These are phyloP conservation scores for Acacia melanoxylon DNA, from an alignment of 306 rosid species.

Conservation along the genomic window DNA sequence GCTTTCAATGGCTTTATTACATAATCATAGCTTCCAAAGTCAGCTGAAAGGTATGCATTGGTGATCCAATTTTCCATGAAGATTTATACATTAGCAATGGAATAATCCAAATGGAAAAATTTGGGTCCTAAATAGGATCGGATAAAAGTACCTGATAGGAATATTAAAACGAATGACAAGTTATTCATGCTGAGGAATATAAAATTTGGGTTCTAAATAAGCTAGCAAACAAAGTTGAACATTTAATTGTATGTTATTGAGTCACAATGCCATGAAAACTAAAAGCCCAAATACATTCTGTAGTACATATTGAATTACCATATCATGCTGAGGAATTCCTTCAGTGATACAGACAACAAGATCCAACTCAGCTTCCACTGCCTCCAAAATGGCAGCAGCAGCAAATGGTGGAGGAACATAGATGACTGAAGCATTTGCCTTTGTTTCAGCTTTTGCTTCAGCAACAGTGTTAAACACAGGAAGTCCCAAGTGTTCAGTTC, in stretches of 20 bases:
- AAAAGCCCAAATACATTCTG: neutral
- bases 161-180: neutral
- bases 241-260: neutral
- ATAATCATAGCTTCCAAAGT: neutral
- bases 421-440: constrained; percentile 89
- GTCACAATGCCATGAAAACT: neutral
- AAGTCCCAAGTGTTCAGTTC: constrained; percentile 93
- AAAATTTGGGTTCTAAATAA: neutral
- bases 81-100: neutral
- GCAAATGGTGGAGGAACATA: constrained; percentile 99
- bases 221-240: neutral
- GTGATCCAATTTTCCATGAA: constrained; percentile 3
- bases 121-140: neutral
- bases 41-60: constrained; percentile 4
- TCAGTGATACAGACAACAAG: constrained; percentile 97
- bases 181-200: neutral
- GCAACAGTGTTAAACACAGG: constrained; percentile 95
- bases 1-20: constrained; percentile 7
- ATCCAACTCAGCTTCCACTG: constrained; percentile 92
- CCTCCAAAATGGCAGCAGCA: constrained; percentile 90
- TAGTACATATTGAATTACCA: constrained; percentile 40
- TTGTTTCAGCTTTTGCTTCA: constrained; percentile 94
- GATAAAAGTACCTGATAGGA: neutral
- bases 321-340: constrained; percentile 98
- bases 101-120: constrained; percentile 13